These are phyloP conservation scores for Aechmea fasciata DNA, from an alignment of 176 grass and related monocot genomes.

Conservation along the genomic window DNA sequence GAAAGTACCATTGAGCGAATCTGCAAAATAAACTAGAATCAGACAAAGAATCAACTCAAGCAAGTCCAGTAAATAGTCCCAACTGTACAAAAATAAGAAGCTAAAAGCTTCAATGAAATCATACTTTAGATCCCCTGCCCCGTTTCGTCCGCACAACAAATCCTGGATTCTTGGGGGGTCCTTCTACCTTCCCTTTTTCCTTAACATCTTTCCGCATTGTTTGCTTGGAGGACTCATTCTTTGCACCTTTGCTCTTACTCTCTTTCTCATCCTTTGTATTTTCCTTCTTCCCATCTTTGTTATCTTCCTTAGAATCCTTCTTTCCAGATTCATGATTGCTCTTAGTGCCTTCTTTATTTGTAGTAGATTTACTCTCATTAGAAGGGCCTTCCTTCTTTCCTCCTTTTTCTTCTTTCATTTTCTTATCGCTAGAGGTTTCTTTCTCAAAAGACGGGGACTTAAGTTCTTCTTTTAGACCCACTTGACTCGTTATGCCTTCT, in stretches of 20 bases:
- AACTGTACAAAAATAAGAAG: slow-evolving; percentile 8
- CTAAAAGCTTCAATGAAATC: slow-evolving; percentile 13
- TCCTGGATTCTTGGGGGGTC: slow-evolving; percentile 79
- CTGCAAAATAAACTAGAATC: slow-evolving; percentile 31
- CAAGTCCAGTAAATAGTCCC: slow-evolving; percentile 8
- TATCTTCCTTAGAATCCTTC: slow-evolving; percentile 38
- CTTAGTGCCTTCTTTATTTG: slow-evolving; percentile 14
- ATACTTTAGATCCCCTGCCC: slow-evolving; percentile 79
- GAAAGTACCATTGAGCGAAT: slow-evolving; percentile 71
- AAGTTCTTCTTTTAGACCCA: slow-evolving; percentile 39
- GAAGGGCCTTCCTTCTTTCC: slow-evolving; percentile 18
- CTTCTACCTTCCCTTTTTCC: slow-evolving; percentile 58
- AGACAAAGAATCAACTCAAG: slow-evolving; percentile 13
- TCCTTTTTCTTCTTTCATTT: slow-evolving; percentile 32
- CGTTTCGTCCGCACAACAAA: slow-evolving; percentile 70
- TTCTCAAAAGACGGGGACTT: slow-evolving; percentile 19
- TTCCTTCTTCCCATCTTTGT: slow-evolving; percentile 36
- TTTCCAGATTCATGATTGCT: slow-evolving; percentile 32
- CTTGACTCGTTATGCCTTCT: slow-evolving; percentile 26
- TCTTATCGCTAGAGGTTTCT: slow-evolving; percentile 34
- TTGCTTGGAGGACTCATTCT: slow-evolving; percentile 38
- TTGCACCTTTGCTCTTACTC: slow-evolving; percentile 44
- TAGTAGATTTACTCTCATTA: slow-evolving; percentile 16
- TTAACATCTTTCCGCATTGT: slow-evolving; percentile 41
- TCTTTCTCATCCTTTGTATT: slow-evolving; percentile 53